Base-by-base conservation (phyloP, 116 monocot genomes). In the Dioscorea cayenensis region DNA sequence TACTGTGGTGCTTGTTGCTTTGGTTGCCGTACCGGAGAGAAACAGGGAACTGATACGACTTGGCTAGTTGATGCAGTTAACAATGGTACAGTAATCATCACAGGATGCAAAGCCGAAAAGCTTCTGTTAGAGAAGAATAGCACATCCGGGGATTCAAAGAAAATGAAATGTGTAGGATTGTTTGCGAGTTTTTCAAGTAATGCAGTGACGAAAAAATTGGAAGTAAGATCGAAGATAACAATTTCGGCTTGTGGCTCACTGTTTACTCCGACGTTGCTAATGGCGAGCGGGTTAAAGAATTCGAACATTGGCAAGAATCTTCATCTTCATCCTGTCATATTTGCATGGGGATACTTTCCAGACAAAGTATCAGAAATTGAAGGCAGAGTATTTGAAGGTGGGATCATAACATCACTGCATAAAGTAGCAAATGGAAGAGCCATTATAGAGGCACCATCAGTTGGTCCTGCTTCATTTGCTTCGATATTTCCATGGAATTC, bases 341-440 rank as follows among this genome's bases (percentile, higher is more conserved):
- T 93, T 8, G 94, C 71, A 8, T 97, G 97, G 97, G 97, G 97
- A 6, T 93, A 93, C 79, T 93, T 97, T 68, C 94, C 94, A 0
- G 92, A 92, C 0, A 78, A 82, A 4, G 63, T 50, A 4, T 29
- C 77, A 10, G 86, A 87, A 49, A 69, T 93, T 60, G 67, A 78
- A 68, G 97, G 97, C 6, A 85, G 72, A 64, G 59, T 19, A 2
- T 86, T 74, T 73, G 86, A 93, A 61, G 94, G 97, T 61, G 94
- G 97, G 25, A 90, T 97, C 72, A 90, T 97, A 67, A 97, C 97
- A 14, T 88, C 94, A 18, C 5, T 94, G 66, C 94, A 94, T 81
- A 90, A 82, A 70, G 68, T 88, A 4, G 64, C 64, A 36, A 68
- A 29, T 28, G 1, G 51, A 28, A 12, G 55, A 76, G 19, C 58